These are phyloP conservation scores for Poa annua DNA, from an alignment of 176 grass and related monocot genomes.

Conservation along the genomic window DNA sequence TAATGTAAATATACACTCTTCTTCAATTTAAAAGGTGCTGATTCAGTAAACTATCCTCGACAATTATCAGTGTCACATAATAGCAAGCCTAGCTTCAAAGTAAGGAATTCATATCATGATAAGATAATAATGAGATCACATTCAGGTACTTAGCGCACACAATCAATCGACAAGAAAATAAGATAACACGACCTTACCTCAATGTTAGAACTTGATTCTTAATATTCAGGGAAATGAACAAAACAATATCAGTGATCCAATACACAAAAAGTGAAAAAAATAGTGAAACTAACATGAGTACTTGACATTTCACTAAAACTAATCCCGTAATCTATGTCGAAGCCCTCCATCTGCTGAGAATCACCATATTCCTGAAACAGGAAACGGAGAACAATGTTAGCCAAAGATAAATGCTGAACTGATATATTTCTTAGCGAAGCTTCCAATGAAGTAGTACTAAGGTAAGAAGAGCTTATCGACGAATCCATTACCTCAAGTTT, in stretches of 20 bases:
- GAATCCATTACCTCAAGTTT: constrained; percentile 70
- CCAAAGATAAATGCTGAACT: not conserved
- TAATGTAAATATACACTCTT: constrained; percentile 1
- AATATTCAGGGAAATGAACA: constrained; percentile 32
- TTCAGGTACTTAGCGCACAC: not conserved
- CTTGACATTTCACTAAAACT: constrained; percentile 39
- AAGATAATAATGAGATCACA: constrained; percentile 14
- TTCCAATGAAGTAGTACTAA: not conserved
- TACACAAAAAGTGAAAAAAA: constrained; percentile 1
- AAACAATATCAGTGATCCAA: constrained; percentile 18
- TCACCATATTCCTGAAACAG: constrained; percentile 81
- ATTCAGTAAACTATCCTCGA: not conserved
- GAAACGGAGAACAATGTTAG: not conserved
- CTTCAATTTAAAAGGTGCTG: not conserved
- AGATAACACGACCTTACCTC: no score
- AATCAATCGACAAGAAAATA: not conserved
- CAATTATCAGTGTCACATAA: not conserved
- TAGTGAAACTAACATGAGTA: not conserved
- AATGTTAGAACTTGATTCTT: constrained; percentile 96
- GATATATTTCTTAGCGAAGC: no score
- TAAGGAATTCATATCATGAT: not conserved
- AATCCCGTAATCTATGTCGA: constrained; percentile 85
- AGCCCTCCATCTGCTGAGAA: constrained; percentile 72
- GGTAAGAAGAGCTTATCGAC: not conserved
- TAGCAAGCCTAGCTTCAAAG: not conserved